Evolutionary conservation across 441 rosid genomes (phyloP).

Genomic region (Dalechampia spathulata): DNA sequence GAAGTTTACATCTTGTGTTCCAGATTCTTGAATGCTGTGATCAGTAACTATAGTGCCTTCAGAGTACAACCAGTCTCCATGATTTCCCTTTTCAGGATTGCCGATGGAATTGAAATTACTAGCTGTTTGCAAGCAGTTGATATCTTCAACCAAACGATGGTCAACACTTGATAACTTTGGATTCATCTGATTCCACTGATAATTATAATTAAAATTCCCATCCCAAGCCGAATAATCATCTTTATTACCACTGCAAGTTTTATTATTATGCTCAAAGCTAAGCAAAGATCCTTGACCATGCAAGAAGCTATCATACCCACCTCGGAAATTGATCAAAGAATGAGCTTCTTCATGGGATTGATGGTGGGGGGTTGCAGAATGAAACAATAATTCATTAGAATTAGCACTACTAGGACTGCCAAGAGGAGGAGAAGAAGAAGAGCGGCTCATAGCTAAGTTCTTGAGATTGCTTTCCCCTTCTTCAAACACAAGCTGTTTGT

Average conservation of each 20-base stretch:
- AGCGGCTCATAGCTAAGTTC: constrained; percentile 18
- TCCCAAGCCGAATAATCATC: constrained; percentile 38
- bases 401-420: constrained; percentile 37
- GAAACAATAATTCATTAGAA: constrained; percentile 34
- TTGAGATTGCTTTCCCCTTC: constrained; percentile 27
- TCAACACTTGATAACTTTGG: constrained; percentile 18
- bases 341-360: constrained; percentile 30
- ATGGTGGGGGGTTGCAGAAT: constrained; percentile 6
- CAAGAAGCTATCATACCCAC: constrained; percentile 17
- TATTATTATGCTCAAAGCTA: constrained; percentile 49
- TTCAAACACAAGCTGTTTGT: constrained; percentile 12
- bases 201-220: constrained; percentile 13
- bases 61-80: constrained; percentile 53
- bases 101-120: constrained; percentile 25
- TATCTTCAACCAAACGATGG: constrained; percentile 33
- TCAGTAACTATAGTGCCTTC: constrained; percentile 40
- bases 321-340: constrained; percentile 56
- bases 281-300: constrained; percentile 48
- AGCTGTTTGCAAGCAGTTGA: constrained; percentile 30
- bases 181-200: constrained; percentile 32
- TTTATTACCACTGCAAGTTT: constrained; percentile 14
- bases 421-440: constrained; percentile 27
- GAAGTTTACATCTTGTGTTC: constrained; percentile 28
- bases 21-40: constrained; percentile 26
- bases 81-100: constrained; percentile 20